Conservation (phyloP, 2,329 filamentous ascomycete species). For the Huntiella moniliformis region DNA sequence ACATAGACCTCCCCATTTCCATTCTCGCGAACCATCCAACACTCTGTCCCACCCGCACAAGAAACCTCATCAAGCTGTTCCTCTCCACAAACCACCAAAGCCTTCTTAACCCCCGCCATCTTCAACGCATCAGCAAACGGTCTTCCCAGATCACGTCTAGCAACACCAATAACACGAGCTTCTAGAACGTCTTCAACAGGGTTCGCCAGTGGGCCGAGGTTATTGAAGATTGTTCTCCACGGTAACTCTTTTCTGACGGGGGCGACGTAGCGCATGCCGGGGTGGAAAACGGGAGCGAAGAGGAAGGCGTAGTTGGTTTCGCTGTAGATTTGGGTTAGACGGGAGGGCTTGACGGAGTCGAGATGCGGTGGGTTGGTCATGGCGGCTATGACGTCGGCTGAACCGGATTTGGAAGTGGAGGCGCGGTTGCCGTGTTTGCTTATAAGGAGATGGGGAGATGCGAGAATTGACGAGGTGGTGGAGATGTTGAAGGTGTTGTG, state of each 20-base stretch:
- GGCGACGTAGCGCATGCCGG: constrained; percentile 79
- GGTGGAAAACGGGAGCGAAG: constrained; percentile 90
- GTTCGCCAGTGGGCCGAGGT: constrained; percentile 82
- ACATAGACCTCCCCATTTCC: constrained; percentile 30
- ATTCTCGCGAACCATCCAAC: constrained; percentile 53
- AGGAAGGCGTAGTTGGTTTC: constrained; percentile 84
- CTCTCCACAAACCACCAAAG: constrained; percentile 76
- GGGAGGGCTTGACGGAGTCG: constrained; percentile 50
- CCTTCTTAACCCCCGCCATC: constrained; percentile 60
- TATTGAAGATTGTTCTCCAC: constrained; percentile 93
- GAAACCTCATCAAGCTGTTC: constrained; percentile 93
- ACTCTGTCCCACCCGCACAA: constrained; percentile 72
- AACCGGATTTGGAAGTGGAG: constrained; percentile 87
- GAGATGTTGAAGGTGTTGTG: constrained; percentile 98
- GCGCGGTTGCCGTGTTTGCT: constrained; percentile 95
- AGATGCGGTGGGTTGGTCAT: constrained; percentile 63
- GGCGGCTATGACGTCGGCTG: constrained; percentile 71
- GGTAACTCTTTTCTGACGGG: constrained; percentile 73
- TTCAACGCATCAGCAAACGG: constrained; percentile 75
- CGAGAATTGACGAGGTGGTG: constrained; percentile 83
- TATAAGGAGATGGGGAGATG: constrained; percentile 65
- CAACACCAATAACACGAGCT: constrained; percentile 83
- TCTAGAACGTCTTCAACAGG: constrained; percentile 72
- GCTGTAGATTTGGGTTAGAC: constrained; percentile 54
- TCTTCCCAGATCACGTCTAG: constrained; percentile 66